Evolutionary conservation across 2,329 filamentous ascomycete genomes (phyloP).

Genomic region (Pseudogymnoascus sp.): DNA sequence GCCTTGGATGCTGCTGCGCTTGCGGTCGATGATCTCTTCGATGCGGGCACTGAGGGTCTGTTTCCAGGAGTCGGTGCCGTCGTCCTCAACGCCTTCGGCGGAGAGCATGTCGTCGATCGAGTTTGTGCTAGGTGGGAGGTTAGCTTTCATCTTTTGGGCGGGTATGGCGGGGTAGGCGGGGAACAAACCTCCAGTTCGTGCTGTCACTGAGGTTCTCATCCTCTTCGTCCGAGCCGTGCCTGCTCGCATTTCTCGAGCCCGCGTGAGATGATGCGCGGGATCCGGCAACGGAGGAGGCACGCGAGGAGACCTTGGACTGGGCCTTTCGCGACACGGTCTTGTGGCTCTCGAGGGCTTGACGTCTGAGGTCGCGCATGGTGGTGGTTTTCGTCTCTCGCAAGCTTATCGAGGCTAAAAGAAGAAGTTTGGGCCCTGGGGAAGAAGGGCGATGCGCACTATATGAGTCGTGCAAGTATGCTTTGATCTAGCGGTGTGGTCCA

Average conservation of each 20-base stretch:
- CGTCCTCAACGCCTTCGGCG: constrained; percentile 39
- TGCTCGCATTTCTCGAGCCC: constrained; percentile 40
- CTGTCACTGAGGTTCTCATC: constrained; percentile 45
- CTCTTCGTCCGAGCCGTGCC: constrained; percentile 48
- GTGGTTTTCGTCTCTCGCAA: neutral
- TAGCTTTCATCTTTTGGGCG: neutral
- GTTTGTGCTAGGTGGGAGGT: constrained; percentile 30
- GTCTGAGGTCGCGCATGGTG: constrained; percentile 36
- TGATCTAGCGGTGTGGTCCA: constrained; percentile 3
- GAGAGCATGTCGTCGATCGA: constrained; percentile 45
- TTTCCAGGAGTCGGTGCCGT: constrained; percentile 47
- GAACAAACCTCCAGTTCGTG: constrained; percentile 43
- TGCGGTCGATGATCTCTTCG: constrained; percentile 59
- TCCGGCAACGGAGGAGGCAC: constrained; percentile 39
- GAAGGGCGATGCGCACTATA: neutral
- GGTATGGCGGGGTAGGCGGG: neutral
- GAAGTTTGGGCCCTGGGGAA: neutral
- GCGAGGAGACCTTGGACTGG: constrained; percentile 40
- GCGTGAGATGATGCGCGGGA: constrained; percentile 42
- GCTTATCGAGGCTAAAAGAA: neutral
- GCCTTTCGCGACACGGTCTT: constrained; percentile 54
- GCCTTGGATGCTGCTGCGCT: constrained; percentile 57
- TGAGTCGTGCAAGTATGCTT: neutral
- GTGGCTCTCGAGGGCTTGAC: constrained; percentile 48
- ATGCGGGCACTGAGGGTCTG: constrained; percentile 51